Conservation (phyloP, 495 filamentous ascomycete species). For the Tetracladium setigerum region DNA sequence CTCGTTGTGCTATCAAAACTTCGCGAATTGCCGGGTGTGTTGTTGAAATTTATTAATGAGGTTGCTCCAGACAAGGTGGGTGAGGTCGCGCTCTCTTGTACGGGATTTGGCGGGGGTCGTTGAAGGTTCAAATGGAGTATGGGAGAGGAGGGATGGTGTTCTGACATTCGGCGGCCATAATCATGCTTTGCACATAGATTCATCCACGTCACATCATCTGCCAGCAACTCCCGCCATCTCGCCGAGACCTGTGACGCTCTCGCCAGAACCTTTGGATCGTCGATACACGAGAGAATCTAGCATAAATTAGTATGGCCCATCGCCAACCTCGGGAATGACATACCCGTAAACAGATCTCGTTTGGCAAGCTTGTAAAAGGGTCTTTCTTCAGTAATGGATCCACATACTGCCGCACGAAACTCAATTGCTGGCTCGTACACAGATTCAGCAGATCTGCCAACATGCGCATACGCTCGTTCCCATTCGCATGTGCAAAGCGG, state of each 20-base stretch:
- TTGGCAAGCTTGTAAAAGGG: slow-evolving; percentile 81
- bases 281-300: slow-evolving; percentile 86
- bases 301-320: slow-evolving; percentile 1
- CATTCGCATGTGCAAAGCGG: slow-evolving; percentile 42
- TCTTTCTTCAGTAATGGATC: slow-evolving; percentile 91
- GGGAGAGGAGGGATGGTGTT: slow-evolving; percentile 12
- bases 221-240: slow-evolving; percentile 86
- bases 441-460: slow-evolving; percentile 80
- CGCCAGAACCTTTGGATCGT: slow-evolving; percentile 87
- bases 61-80: slow-evolving; percentile 4
- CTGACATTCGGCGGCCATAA: slow-evolving; percentile 56
- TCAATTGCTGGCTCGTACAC: slow-evolving; percentile 89
- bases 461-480: slow-evolving; percentile 47
- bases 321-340: slow-evolving; percentile 1
- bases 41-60: not conserved
- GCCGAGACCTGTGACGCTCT: slow-evolving; percentile 88
- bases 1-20: slow-evolving; percentile 31
- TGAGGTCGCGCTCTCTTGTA: slow-evolving; percentile 2
- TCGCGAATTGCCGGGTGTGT: slow-evolving; percentile 17
- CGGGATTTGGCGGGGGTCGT: slow-evolving; percentile 20
- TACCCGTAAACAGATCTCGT: slow-evolving; percentile 86
- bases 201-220: slow-evolving; percentile 97
- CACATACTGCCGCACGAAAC: slow-evolving; percentile 90
- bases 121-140: slow-evolving; percentile 2
- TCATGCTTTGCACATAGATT: slow-evolving; percentile 90